Evolutionary conservation across 768 basidiomycete genomes (phyloP).

Genomic region (Rhizopogon vulgaris): DNA sequence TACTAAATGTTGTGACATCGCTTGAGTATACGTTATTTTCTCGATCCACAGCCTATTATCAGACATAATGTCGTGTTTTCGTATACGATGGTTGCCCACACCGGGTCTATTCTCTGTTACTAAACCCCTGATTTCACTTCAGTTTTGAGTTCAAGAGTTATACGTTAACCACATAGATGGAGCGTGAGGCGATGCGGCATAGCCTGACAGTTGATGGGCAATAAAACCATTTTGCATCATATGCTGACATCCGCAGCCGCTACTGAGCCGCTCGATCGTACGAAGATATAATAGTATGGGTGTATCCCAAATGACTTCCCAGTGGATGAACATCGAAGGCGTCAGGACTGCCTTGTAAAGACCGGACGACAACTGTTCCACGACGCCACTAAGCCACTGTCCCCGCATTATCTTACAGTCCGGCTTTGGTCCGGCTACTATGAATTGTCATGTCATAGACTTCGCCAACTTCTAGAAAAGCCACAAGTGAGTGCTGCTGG

Average conservation of each 20-base stretch:
- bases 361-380: slow-evolving; percentile 5
- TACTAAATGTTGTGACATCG: not conserved
- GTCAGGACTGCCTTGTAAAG: not conserved
- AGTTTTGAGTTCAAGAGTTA: not conserved
- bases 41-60: not conserved
- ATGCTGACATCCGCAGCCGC: not conserved
- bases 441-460: not conserved
- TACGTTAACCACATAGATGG: not conserved
- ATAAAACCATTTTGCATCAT: too few relatives aligned
- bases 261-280: not conserved
- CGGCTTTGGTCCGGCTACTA: too few relatives aligned
- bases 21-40: not conserved
- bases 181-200: not conserved
- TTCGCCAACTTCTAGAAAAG: slow-evolving; percentile 2
- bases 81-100: not conserved
- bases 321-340: not conserved
- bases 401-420: slow-evolving; percentile 5
- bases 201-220: not conserved
- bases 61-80: not conserved
- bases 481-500: not conserved
- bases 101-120: not conserved
- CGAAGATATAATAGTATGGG: not conserved
- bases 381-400: slow-evolving; percentile 24
- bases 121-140: not conserved
- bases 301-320: not conserved